Evolutionary conservation across 768 basidiomycete species (phyloP), one percentile per base, ranked within the genome.

Genomic region (Amyloporia xantha): DNA sequence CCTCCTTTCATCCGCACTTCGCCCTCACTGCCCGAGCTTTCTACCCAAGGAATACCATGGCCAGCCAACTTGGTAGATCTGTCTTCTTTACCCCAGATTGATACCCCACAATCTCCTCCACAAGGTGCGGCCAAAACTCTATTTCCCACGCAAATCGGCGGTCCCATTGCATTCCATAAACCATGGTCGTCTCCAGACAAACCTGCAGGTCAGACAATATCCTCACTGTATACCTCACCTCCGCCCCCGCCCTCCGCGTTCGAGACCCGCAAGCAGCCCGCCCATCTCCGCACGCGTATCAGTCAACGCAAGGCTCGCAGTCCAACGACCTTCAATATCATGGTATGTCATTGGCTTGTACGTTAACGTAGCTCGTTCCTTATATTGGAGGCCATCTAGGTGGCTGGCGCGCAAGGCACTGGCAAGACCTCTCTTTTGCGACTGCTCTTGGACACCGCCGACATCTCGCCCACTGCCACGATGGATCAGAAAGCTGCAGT

Each of bases 391-490:
- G 24, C 21, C 7, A 24, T 13, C 19, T 54, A 91, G 89, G 86
- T 91, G 41, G 86, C 81, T 25, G 89, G 89, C 44, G 81, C 78
- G 23, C 81, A 81, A 65, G 82, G 86, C 54, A 89, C 86, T 2
- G 91, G 91, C 45, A 92, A 93, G 69, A 90, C 90, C 0, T 87
- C 87, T 19, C 71, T 93, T 3, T 70, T 92, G 35, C 81, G 86
- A 19, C 72, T 92, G 37, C 71, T 93, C 41, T 74, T 93, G 19
- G 86, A 91, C 58, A 93, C 91, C 12, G 86, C 89, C 25, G 87
- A 90, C 58, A 73, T 89, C 36, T 89, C 90, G 5, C 81, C 89
- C 4, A 70, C 73, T 5, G 84, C 88, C n/a, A 86, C 86, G 0
- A 68, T 72, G 17, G 86, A 89, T 60, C 90, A 92, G 61, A 76